Percentiles rank a stretch among this genome's conserved stretches.
Conservation (phyloP, 2,329 filamentous ascomycete genomes). For the Onygena corvina region DNA sequence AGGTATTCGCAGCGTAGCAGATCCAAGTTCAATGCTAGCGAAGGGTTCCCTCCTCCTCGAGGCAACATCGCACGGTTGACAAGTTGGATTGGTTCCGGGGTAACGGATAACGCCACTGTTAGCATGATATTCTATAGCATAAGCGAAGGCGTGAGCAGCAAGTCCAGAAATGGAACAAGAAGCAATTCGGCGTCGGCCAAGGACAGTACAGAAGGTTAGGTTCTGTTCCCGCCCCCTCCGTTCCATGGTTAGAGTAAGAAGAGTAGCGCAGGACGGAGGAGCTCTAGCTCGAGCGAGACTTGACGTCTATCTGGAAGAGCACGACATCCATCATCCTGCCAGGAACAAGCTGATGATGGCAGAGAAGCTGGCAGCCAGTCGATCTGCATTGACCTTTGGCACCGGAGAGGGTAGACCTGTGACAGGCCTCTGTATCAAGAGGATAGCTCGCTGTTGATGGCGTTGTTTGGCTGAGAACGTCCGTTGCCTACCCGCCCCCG, state of each 20-base stretch:
- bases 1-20: neutral
- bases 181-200: neutral
- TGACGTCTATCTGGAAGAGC: neutral
- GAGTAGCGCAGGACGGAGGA: neutral
- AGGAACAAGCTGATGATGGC: neutral
- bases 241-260: constrained; percentile 3
- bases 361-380: constrained; percentile 2
- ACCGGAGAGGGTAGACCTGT: neutral
- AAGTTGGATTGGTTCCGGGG: neutral
- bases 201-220: neutral
- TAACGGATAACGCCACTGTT: neutral
- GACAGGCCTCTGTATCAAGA: too few relatives aligned
- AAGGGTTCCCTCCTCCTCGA: neutral
- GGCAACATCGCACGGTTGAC: neutral
- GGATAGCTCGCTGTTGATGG: neutral
- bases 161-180: too few relatives aligned
- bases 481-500: neutral
- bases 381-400: neutral
- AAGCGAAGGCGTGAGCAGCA: too few relatives aligned
- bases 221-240: neutral
- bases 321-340: neutral
- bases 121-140: neutral
- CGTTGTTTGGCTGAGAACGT: neutral
- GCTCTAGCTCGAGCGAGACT: neutral
- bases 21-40: neutral